These are phyloP conservation scores for Crithidia sp. DNA, from an alignment of 208 protist species.

Conservation along the genomic window DNA sequence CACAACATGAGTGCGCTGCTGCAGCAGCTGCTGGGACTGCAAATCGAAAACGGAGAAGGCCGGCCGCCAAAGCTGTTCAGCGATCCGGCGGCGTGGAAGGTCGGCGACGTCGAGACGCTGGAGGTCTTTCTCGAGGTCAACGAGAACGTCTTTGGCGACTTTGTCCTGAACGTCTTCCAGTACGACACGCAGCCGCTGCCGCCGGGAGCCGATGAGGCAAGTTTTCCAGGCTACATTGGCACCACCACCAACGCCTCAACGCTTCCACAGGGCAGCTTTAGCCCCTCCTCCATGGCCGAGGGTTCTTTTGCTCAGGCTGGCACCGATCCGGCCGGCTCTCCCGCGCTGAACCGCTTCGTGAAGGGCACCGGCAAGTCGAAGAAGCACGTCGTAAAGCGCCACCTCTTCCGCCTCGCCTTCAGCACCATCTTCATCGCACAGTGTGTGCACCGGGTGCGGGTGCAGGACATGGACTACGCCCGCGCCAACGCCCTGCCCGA, in stretches of 20 bases:
- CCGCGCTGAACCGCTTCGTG: constrained; percentile 15
- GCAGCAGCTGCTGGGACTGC: constrained; percentile 54
- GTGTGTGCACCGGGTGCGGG: constrained; percentile 53
- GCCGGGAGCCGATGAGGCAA: constrained; percentile 6
- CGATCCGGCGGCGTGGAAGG: constrained; percentile 57
- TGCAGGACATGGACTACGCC: constrained; percentile 81
- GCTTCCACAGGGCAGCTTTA: not conserved
- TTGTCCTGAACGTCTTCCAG: constrained; percentile 60
- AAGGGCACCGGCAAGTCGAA: constrained; percentile 16
- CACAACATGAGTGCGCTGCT: constrained; percentile 58
- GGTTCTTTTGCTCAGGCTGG: too few species aligned
- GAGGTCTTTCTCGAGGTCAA: constrained; percentile 56
- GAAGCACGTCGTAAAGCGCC: constrained; percentile 35
- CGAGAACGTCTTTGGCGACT: constrained; percentile 77
- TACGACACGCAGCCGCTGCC: constrained; percentile 42
- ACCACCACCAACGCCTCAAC: not conserved
- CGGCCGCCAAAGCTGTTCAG: constrained; percentile 47
- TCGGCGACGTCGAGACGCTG: constrained; percentile 35
- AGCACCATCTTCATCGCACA: constrained; percentile 83
- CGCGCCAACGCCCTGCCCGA: constrained; percentile 43
- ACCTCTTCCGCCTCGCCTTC: constrained; percentile 73
- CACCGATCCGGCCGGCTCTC: constrained; percentile 3
- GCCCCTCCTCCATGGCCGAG: not conserved
- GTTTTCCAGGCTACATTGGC: not conserved
- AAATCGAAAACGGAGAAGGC: constrained; percentile 51